Base-by-base conservation (phyloP, 495 filamentous ascomycete genomes). In the Hypomontagnella submonticulosa region DNA sequence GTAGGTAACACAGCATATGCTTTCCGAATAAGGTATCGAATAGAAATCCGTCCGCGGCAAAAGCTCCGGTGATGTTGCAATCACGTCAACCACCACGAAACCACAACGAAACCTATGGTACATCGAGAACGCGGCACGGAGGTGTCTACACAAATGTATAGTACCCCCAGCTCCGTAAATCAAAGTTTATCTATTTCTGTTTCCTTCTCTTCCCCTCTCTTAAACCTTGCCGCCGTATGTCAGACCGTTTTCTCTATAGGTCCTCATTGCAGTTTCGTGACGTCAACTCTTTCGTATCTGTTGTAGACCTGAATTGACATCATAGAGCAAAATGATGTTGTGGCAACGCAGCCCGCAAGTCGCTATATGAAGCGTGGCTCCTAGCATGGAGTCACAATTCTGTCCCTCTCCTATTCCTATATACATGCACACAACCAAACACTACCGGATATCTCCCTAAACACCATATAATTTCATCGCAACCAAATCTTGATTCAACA, bases 291-390 rank as follows among this genome's bases (percentile, higher is more conserved):
- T 11, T 30, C 44, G 37, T 59, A 30, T 41, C 13, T 10, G 27
- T n/a, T n/a, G n/a, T n/a, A n/a, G n/a, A 65, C 27, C 15, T 37
- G 4, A 34, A 34, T 46, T 62, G 59, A 57, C 52, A 63, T 63
- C 60, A 63, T 63, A 63, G 51, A 50, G 42, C 32, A 9, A 5
- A 9, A 6, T 1, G 36, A 4, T 38, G n/a, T 33, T 1, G 13
- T 11, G 5, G 8, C 6, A 27, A 27, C 6, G 23, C 6, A 2
- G 23, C 23, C 2, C 23, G 6, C 23, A 27, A 27, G n/a, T n/a
- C 37, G n/a, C 15, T 66, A 64, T 58, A 58, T 60, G 23, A 59
- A 59, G 48, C n/a, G n/a, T n/a, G n/a, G n/a, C n/a, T n/a, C n/a
- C n/a, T n/a, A n/a, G n/a, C n/a, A n/a, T n/a, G n/a, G n/a, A n/a